Conservation (phyloP, 23 red algal species). For the Pyropia yezoensis region DNA sequence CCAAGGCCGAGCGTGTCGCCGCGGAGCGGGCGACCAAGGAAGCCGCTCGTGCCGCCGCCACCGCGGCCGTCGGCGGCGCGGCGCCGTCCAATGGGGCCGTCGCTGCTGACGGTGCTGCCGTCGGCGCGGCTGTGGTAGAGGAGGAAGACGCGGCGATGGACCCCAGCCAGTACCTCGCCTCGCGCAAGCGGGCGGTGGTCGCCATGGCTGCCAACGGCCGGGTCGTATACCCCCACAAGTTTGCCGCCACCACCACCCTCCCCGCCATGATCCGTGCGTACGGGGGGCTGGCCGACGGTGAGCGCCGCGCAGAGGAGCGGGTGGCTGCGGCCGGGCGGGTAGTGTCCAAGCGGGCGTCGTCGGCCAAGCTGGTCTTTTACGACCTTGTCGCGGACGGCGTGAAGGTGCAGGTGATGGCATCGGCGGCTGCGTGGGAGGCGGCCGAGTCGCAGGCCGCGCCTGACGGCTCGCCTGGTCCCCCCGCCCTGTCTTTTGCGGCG, state of each 20-base stretch:
- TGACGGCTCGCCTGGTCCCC: not conserved
- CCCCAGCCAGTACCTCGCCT: slow-evolving; percentile 77
- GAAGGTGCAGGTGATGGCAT: slow-evolving; percentile 94
- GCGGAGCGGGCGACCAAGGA: slow-evolving; percentile 48
- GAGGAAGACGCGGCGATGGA: slow-evolving; percentile 72
- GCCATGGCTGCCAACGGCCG: slow-evolving; percentile 20
- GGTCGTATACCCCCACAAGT: slow-evolving; percentile 94
- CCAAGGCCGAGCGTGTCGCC: slow-evolving; percentile 63
- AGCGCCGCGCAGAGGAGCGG: slow-evolving; percentile 34
- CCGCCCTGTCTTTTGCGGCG: slow-evolving; percentile 13
- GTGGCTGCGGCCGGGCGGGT: slow-evolving; percentile 64
- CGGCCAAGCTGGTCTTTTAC: slow-evolving; percentile 79
- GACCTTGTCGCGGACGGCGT: slow-evolving; percentile 85
- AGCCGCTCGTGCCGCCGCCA: slow-evolving; percentile 13
- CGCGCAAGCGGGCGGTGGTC: slow-evolving; percentile 39
- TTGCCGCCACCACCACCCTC: slow-evolving; percentile 55
- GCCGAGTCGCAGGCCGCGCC: slow-evolving; percentile 5
- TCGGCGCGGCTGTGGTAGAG: not conserved
- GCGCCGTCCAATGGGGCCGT: not conserved
- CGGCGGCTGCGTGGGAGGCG: slow-evolving; percentile 8
- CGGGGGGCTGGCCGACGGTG: slow-evolving; percentile 27
- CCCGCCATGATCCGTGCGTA: slow-evolving; percentile 70
- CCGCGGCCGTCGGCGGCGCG: slow-evolving; percentile 1
- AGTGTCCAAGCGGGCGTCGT: slow-evolving; percentile 57
- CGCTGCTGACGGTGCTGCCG: slow-evolving; percentile 21